A percentile compares a stretch with the other conserved stretches of the same genome.
These are phyloP conservation scores for Ophiostoma montium DNA, from an alignment of 2,329 filamentous ascomycete genomes.

Conservation along the genomic window DNA sequence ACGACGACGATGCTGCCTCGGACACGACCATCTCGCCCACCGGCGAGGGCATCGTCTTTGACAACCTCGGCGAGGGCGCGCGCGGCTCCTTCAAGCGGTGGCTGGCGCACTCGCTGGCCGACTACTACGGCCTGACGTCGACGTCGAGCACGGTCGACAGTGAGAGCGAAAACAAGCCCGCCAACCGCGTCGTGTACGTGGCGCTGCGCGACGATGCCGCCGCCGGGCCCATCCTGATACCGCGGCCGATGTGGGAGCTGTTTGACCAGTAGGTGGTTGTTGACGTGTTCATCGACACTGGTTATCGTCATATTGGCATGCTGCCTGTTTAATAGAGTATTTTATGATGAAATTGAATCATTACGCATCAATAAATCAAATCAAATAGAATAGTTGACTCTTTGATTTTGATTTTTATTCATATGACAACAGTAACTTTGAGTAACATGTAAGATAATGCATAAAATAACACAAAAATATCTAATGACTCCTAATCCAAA, in stretches of 20 bases:
- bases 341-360: no score
- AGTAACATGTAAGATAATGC: no score
- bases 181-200: conserved; percentile 69
- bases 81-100: conserved; percentile 80
- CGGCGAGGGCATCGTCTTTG: conserved; percentile 54
- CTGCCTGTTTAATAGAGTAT: no score
- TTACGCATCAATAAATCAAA: no score
- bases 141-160: conserved; percentile 62
- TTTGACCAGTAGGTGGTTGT: conserved; percentile 6
- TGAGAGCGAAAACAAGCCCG: conserved; percentile 48
- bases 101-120: conserved; percentile 82
- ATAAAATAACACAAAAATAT: no score
- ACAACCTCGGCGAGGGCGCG: conserved; percentile 61
- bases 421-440: no score
- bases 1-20: background rate
- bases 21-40: background rate
- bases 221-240: conserved; percentile 25
- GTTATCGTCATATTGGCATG: no score
- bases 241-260: conserved; percentile 50
- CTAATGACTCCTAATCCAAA: no score
- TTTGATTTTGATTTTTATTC: no score
- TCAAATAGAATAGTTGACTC: no score
- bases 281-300: background rate
- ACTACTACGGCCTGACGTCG: conserved; percentile 81
- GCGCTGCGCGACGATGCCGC: conserved; percentile 37